Base-by-base conservation (phyloP, 2,329 filamentous ascomycete species). In the Exophiala viscosa region DNA sequence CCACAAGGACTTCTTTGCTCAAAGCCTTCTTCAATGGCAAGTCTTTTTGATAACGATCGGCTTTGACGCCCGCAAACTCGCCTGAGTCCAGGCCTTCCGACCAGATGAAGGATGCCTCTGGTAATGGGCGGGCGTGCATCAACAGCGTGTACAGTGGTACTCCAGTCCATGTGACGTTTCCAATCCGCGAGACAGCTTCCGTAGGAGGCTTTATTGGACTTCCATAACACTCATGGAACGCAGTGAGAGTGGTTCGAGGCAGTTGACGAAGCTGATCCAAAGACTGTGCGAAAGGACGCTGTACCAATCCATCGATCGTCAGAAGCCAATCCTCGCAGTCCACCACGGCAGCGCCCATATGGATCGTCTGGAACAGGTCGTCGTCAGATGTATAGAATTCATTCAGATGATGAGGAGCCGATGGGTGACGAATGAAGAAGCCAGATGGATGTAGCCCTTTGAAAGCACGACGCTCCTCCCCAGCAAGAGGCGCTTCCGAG, bases 201-300 rank as follows among this genome's bases (percentile, higher is more conserved):
- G 53, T 62, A 0, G 67, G 62, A 8, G 67, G 64, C 11, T 60
- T 61, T 1, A 70, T 40, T 0, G 68, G 68, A 38, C 65, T 68
- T 9, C 68, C 67, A 43, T 66, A 71, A 56, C 68, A 71, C 54
- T 71, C 68, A 44, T 70, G 67, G 40, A 68, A 65, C 3, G 67
- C 56, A 3, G 64, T 67, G 5, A 70, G 47, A 5, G 52, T 61
- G 7, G 49, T 55, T 6, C 48, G 47, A 0, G 67, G 66, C 6
- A 71, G 52, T 3, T 49, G 33, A 23, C 57, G 58, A 8, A 71
- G 51, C 40, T 65, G 57, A 1, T 48, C n/a, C 6, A 67, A 61
- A 9, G 58, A 64, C 4, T 69, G 45, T 4, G 60, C 49, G 48
- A 66, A 66, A 0, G 66, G 66, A 1, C 48, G 44, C 7, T 62